These are phyloP conservation scores for Calonectria naviculata DNA, from an alignment of 2,329 filamentous ascomycete species.

Conservation along the genomic window DNA sequence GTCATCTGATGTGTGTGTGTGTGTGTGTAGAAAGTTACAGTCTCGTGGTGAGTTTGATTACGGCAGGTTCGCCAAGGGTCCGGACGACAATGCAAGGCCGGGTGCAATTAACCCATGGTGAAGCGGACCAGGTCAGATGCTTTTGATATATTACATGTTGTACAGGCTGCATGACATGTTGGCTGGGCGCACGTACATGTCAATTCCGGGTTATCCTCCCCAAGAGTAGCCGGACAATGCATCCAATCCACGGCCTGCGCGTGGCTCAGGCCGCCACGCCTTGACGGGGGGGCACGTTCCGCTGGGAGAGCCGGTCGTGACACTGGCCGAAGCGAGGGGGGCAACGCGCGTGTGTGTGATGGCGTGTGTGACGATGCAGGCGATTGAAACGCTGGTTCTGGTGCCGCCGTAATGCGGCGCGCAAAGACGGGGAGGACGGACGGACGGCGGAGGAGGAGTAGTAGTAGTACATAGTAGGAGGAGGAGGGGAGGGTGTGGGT, in stretches of 20 bases:
- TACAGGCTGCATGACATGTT: not conserved
- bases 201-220: not conserved
- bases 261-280: not conserved
- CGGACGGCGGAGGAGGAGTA: not conserved
- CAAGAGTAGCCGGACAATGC: not conserved
- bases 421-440: no score
- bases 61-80: not conserved
- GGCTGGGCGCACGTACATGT: not conserved
- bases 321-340: not conserved
- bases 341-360: not conserved
- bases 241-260: not conserved
- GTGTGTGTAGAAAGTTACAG: no score
- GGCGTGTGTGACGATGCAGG: not conserved
- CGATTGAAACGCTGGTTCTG: constrained; percentile 6
- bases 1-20: not conserved
- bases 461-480: no score
- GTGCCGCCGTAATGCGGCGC: not conserved
- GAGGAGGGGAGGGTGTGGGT: not conserved
- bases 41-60: not conserved
- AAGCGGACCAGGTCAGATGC: not conserved
- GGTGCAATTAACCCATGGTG: not conserved
- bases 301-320: not conserved
- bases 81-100: not conserved
- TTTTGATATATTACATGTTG: constrained; percentile 2
- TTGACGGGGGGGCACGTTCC: not conserved